Evolutionary conservation across 2,329 filamentous ascomycete genomes (phyloP), one percentile per base, ranked within the genome.

Genomic region (Penicillium oxalicum): DNA sequence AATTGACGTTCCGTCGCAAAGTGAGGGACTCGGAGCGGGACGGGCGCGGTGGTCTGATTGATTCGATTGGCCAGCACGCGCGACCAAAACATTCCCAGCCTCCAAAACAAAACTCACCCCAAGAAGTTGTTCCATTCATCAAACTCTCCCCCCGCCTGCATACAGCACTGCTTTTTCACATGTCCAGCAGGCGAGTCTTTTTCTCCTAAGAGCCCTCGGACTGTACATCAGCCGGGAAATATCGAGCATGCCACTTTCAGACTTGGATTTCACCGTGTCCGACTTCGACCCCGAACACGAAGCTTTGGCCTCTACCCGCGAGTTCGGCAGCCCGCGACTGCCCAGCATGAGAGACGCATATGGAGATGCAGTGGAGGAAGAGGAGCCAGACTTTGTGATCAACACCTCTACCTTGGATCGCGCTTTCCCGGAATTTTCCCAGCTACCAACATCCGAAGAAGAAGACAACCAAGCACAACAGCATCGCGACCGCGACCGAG

Each of bases 401-500:
- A 64, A 74, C 55, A 73, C 71, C 26, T 76, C 74, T 8, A 72
- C 71, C 9, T 63, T 77, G 35, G 70, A 70, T 40, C 65, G 65
- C 44, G 71, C 70, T 18, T 75, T 77, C 51, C 74, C 74, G 28
- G 69, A 77, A 37, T 77, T 77, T 53, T 73, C 75, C 4, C 64
- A 70, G 48, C 59, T 67, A 18, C 66, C 66, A 38, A 67, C 65
- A 33, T 72, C 70, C 28, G 68, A 69, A 40, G 72, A 75, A 41
- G 63, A 66, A 40, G 57, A 56, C 28, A 62, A 62, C 13, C 66
- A 68, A 40, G 33, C 32, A 34, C 13, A 44, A 32, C 44, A 48
- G 24, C 50, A 49, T 25, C 41, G 46, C 4, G 34, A 38, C 12
- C 26, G 33, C 6, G 44, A 47, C 40, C 26, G 37, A 9, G 48